These are phyloP conservation scores for Epichloe glyceriae DNA, from an alignment of 2,329 filamentous ascomycete species.

Conservation along the genomic window DNA sequence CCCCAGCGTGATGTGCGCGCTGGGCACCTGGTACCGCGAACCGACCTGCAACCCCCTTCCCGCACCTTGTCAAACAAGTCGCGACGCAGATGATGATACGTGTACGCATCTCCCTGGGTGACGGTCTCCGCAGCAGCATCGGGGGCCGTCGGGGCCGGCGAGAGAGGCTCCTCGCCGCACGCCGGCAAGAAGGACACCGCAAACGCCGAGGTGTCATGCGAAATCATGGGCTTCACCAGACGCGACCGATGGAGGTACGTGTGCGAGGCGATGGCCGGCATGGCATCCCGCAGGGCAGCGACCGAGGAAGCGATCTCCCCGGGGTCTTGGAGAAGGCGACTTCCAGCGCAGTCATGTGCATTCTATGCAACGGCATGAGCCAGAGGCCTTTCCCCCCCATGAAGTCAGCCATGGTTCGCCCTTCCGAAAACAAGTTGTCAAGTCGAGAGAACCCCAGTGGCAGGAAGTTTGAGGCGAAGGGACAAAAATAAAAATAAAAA, in stretches of 20 bases:
- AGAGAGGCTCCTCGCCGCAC: slow-evolving; percentile 36
- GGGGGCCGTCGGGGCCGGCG: slow-evolving; percentile 26
- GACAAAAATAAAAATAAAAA: no score
- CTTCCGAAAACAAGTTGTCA: no score
- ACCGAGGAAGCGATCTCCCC: slow-evolving; percentile 53
- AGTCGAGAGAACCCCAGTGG: no score
- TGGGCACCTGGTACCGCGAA: slow-evolving; percentile 77
- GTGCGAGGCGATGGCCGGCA: slow-evolving; percentile 51
- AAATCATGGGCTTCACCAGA: slow-evolving; percentile 70
- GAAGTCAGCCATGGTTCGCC: no score
- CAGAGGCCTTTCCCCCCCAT: slow-evolving; percentile 48
- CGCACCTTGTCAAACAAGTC: slow-evolving; percentile 56
- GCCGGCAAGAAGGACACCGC: slow-evolving; percentile 82
- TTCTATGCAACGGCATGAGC: slow-evolving; percentile 66
- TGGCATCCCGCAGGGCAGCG: slow-evolving; percentile 37
- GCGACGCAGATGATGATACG: slow-evolving; percentile 79
- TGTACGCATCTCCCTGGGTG: slow-evolving; percentile 52
- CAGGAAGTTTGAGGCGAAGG: no score
- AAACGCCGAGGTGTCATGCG: slow-evolving; percentile 73
- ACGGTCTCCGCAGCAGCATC: slow-evolving; percentile 19
- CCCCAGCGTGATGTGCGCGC: slow-evolving; percentile 77
- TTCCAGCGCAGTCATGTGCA: slow-evolving; percentile 81
- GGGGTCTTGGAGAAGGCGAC: slow-evolving; percentile 66
- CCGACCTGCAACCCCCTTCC: slow-evolving; percentile 54
- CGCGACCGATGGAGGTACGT: slow-evolving; percentile 55